These are phyloP conservation scores for Lecanicillium sp. DNA, from an alignment of 2,329 filamentous ascomycete genomes.

Conservation along the genomic window DNA sequence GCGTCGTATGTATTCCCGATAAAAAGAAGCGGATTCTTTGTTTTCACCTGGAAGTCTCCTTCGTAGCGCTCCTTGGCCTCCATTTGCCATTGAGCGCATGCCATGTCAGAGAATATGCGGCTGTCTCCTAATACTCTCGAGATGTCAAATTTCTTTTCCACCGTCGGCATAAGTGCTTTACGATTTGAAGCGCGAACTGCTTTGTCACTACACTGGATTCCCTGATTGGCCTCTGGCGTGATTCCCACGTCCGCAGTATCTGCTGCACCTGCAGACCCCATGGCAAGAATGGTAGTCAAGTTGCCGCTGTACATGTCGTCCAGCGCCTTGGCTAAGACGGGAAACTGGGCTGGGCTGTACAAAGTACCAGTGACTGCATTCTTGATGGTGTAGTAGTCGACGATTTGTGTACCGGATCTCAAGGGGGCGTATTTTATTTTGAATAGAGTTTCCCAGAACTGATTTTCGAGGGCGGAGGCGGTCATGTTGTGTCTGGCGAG, in stretches of 20 bases:
- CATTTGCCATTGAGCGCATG: slow-evolving; percentile 29
- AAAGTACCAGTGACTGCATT: slow-evolving; percentile 10
- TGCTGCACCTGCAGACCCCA: too few relatives aligned
- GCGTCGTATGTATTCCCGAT: slow-evolving; percentile 29
- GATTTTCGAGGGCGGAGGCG: slow-evolving; percentile 22
- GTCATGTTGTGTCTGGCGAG: too few relatives aligned
- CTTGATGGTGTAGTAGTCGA: slow-evolving; percentile 19
- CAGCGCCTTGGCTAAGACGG: too few relatives aligned
- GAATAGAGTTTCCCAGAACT: slow-evolving; percentile 19
- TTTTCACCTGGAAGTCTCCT: slow-evolving; percentile 22
- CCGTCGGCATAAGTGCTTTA: slow-evolving; percentile 17
- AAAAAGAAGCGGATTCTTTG: slow-evolving; percentile 25
- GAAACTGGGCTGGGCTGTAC: slow-evolving; percentile 15
- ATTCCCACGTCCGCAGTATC: too few relatives aligned
- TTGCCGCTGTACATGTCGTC: too few relatives aligned
- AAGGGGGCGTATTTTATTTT: slow-evolving; percentile 19
- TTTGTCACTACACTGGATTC: slow-evolving; percentile 28
- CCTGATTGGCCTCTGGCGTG: slow-evolving; percentile 8
- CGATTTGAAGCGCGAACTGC: slow-evolving; percentile 16
- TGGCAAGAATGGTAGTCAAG: too few relatives aligned
- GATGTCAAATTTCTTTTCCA: slow-evolving; percentile 14
- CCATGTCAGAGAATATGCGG: slow-evolving; percentile 9
- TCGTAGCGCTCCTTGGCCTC: slow-evolving; percentile 26
- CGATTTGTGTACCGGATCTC: slow-evolving; percentile 11
- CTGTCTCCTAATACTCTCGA: slow-evolving; percentile 21